phyloP scores from a whole-genome alignment of 306 rosid genomes.

The Cucumis cinereus region DNA sequence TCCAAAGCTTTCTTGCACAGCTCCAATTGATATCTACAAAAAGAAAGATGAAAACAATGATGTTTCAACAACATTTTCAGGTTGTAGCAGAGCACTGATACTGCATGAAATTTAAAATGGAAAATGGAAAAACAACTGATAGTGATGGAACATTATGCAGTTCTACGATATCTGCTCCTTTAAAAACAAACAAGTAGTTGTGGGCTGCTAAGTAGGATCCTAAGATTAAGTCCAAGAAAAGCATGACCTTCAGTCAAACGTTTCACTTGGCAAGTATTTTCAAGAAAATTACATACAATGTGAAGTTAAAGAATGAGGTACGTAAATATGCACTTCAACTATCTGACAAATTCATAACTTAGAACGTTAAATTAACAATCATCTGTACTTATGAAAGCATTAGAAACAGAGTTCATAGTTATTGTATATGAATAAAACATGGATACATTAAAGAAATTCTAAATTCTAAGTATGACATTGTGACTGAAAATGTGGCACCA shows the following conservation, averaged over 20 bases:
- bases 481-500: not conserved
- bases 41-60: not conserved
- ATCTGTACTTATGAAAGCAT: not conserved
- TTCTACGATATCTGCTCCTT: not conserved
- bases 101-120: not conserved
- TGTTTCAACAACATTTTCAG: not conserved
- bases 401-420: not conserved
- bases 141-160: not conserved
- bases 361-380: not conserved
- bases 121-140: not conserved
- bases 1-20: slow-evolving; percentile 71
- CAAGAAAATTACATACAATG: not conserved
- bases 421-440: not conserved
- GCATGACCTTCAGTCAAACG: not conserved
- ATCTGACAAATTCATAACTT: not conserved
- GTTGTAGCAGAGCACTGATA: not conserved
- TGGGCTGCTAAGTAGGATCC: not conserved
- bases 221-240: not conserved
- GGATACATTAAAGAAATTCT: not conserved
- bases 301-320: not conserved
- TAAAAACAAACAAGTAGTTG: not conserved
- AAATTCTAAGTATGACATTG: not conserved
- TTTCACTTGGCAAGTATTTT: not conserved
- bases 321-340: not conserved
- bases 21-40: slow-evolving; percentile 68